phyloP scores from a whole-genome alignment of 2,329 filamentous ascomycete species.

The Colletotrichum salicis region DNA sequence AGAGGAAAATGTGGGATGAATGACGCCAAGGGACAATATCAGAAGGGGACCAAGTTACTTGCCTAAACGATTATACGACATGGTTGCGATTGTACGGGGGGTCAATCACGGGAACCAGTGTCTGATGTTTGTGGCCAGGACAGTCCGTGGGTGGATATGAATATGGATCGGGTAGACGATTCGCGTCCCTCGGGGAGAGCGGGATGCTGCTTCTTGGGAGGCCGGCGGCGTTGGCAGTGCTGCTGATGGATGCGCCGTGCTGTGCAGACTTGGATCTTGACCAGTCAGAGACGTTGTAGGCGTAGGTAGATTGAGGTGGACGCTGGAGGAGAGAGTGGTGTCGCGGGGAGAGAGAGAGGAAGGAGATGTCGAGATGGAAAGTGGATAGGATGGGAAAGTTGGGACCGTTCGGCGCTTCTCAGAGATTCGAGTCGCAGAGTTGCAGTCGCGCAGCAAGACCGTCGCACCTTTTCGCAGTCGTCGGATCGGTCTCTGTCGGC shows the following conservation, averaged over 20 bases:
- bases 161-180: constrained; percentile 32
- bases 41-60: constrained; percentile 53
- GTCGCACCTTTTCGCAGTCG: constrained; percentile 14
- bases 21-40: constrained; percentile 34
- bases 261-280: constrained; percentile 22
- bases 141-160: constrained; percentile 31
- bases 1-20: constrained; percentile 33
- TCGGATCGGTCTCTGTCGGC: constrained; percentile 21
- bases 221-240: constrained; percentile 17
- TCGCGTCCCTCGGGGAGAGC: constrained; percentile 25
- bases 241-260: constrained; percentile 29
- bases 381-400: constrained; percentile 12
- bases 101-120: constrained; percentile 33
- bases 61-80: constrained; percentile 82
- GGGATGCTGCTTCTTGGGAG: constrained; percentile 22
- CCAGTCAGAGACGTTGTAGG: constrained; percentile 10
- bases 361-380: constrained; percentile 1
- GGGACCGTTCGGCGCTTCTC: constrained; percentile 5
- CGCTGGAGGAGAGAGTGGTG: neutral
- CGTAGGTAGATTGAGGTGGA: constrained; percentile 6
- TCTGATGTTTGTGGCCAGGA: constrained; percentile 36
- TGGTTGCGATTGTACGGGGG: constrained; percentile 49
- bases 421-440: constrained; percentile 17
- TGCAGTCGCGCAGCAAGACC: constrained; percentile 5
- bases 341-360: constrained; percentile 13